These are phyloP conservation scores for Scedosporium boydii DNA, from an alignment of 2,329 filamentous ascomycete genomes.

Conservation along the genomic window DNA sequence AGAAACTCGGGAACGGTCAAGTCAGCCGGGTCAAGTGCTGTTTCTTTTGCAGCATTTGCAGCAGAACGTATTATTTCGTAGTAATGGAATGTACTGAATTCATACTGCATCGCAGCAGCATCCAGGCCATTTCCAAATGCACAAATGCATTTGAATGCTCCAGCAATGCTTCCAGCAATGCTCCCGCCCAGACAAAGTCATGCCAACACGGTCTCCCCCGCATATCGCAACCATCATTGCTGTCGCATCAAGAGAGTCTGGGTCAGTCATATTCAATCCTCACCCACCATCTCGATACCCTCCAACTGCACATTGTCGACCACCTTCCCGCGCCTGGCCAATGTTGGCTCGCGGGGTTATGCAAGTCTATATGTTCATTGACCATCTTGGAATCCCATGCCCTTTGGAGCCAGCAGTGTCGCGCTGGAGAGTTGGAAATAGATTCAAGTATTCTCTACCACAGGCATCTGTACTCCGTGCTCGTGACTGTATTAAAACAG, in stretches of 20 bases:
- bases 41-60: no score
- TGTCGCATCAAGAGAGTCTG: background rate
- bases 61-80: no score
- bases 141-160: background rate
- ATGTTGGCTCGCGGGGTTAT: background rate
- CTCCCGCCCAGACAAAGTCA: background rate
- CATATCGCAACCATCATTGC: background rate
- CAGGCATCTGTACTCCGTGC: background rate
- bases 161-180: background rate
- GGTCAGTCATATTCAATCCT: background rate
- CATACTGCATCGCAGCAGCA: no score
- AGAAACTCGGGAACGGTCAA: no score
- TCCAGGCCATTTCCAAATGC: background rate
- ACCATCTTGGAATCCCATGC: background rate
- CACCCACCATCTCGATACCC: background rate
- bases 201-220: background rate
- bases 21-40: no score
- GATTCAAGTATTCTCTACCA: background rate
- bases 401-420: background rate
- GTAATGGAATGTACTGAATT: no score
- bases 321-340: background rate
- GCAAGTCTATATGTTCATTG: background rate
- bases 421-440: background rate
- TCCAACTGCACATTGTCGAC: background rate
- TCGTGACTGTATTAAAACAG: background rate